A percentile compares a stretch with the other conserved stretches of the same genome.
These are phyloP conservation scores for Cairneyella variabilis DNA, from an alignment of 495 filamentous ascomycete species.

Conservation along the genomic window DNA sequence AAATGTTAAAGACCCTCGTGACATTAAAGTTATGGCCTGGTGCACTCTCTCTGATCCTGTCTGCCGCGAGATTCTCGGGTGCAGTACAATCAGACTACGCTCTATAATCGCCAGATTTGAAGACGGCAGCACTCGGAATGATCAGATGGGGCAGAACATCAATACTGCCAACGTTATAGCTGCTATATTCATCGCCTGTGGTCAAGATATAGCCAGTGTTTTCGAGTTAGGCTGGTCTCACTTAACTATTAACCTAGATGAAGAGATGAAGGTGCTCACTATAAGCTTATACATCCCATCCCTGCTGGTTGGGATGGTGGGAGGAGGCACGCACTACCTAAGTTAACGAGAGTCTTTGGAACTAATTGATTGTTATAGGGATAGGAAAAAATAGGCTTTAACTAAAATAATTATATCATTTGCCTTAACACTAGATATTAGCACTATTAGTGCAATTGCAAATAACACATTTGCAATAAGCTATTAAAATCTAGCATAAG, in stretches of 20 bases:
- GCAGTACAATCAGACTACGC: not conserved
- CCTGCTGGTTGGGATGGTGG: slow-evolving; percentile 2
- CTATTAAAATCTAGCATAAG: not conserved
- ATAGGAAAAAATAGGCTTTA: slow-evolving; percentile 4
- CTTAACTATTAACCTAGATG: not conserved
- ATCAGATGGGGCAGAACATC: slow-evolving; percentile 3
- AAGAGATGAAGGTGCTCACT: slow-evolving; percentile 1
- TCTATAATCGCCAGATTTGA: not conserved
- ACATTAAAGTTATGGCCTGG: slow-evolving; percentile 1
- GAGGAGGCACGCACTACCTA: slow-evolving; percentile 2
- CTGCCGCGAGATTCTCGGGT: not conserved
- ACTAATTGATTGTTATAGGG: slow-evolving; percentile 3
- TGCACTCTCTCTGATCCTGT: slow-evolving; percentile 1
- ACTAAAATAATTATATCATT: slow-evolving; percentile 1
- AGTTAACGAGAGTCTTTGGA: slow-evolving; percentile 5
- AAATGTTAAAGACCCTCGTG: slow-evolving; percentile 4
- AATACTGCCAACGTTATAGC: slow-evolving; percentile 8
- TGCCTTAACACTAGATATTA: slow-evolving; percentile 3
- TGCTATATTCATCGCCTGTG: slow-evolving; percentile 4
- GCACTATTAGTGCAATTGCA: slow-evolving; percentile 2
- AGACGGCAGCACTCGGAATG: slow-evolving; percentile 3
- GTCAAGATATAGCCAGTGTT: slow-evolving; percentile 5
- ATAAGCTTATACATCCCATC: slow-evolving; percentile 4
- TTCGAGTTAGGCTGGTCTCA: slow-evolving; percentile 1
- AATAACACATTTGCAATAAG: slow-evolving; percentile 3